These are phyloP conservation scores for Pleurotus cornucopiae DNA, from an alignment of 768 basidiomycete genomes.

Conservation along the genomic window DNA sequence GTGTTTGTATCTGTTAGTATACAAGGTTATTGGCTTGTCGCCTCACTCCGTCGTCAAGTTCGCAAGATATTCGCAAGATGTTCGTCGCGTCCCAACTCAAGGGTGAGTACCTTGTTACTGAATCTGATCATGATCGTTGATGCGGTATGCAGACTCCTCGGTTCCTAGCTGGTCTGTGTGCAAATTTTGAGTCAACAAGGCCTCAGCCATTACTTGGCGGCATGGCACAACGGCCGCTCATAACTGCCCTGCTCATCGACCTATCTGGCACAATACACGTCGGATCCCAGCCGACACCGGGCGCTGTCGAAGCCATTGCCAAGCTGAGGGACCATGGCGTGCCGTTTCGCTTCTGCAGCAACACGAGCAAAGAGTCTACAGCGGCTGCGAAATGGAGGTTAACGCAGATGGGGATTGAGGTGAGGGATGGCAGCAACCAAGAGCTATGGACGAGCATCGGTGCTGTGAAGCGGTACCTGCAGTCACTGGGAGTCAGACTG, in stretches of 20 bases:
- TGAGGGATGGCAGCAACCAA: slow-evolving; percentile 17
- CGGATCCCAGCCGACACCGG: slow-evolving; percentile 41
- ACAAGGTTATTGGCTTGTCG: too few species aligned
- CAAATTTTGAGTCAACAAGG: not conserved
- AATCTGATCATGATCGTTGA: too few species aligned
- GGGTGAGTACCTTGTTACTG: too few species aligned
- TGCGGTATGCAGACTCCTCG: too few species aligned
- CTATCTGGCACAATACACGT: slow-evolving; percentile 66
- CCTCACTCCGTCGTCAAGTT: too few species aligned
- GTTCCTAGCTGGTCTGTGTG: too few species aligned
- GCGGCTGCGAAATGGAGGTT: slow-evolving; percentile 38
- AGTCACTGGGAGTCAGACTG: slow-evolving; percentile 36
- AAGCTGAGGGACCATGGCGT: slow-evolving; percentile 27
- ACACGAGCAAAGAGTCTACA: slow-evolving; percentile 65
- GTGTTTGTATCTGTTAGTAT: too few species aligned
- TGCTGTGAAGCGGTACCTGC: slow-evolving; percentile 45
- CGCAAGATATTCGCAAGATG: too few species aligned
- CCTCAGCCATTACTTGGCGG: not conserved
- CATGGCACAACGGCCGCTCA: slow-evolving; percentile 25
- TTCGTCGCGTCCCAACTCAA: too few species aligned
- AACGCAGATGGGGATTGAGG: slow-evolving; percentile 43
- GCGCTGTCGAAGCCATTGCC: slow-evolving; percentile 42
- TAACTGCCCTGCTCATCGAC: slow-evolving; percentile 57
- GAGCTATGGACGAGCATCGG: slow-evolving; percentile 67
- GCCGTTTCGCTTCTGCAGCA: slow-evolving; percentile 59